A percentile compares a stretch with the other conserved stretches of the same genome.
These are phyloP conservation scores for Suhomyces vadensis DNA, from an alignment of 805 yeast species.

Conservation along the genomic window DNA sequence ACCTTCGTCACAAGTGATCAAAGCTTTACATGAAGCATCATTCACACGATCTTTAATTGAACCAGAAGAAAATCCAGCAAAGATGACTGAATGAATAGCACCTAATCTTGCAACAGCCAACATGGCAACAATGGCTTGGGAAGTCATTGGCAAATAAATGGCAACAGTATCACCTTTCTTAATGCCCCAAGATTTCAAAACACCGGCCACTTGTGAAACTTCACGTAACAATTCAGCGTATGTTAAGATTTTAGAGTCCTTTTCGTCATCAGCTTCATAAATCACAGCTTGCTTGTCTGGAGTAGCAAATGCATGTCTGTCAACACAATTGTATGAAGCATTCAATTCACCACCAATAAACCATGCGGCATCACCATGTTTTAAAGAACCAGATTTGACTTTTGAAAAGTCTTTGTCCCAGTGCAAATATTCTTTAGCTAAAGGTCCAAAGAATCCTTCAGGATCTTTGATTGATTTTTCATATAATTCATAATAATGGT, in stretches of 20 bases:
- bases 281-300: slow-evolving; percentile 76
- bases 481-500: slow-evolving; percentile 70
- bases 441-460: slow-evolving; percentile 72
- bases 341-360: slow-evolving; percentile 77
- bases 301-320: slow-evolving; percentile 70
- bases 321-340: slow-evolving; percentile 80
- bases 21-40: slow-evolving; percentile 70
- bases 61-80: slow-evolving; percentile 80
- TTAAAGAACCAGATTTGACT: slow-evolving; percentile 64
- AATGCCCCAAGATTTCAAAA: slow-evolving; percentile 64
- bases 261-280: slow-evolving; percentile 81
- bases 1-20: slow-evolving; percentile 80
- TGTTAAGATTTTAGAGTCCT: slow-evolving; percentile 60
- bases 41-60: slow-evolving; percentile 69
- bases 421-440: slow-evolving; percentile 67
- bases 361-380: slow-evolving; percentile 62
- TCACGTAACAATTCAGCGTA: slow-evolving; percentile 71
- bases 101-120: slow-evolving; percentile 80
- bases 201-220: slow-evolving; percentile 71
- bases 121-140: slow-evolving; percentile 73
- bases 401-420: slow-evolving; percentile 80
- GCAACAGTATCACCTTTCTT: slow-evolving; percentile 85
- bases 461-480: slow-evolving; percentile 78
- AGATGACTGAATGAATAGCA: slow-evolving; percentile 81
- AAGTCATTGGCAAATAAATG: slow-evolving; percentile 83